Conservation (phyloP, 1,284 basidiomycete species). For the Rhodotorula sp. region DNA sequence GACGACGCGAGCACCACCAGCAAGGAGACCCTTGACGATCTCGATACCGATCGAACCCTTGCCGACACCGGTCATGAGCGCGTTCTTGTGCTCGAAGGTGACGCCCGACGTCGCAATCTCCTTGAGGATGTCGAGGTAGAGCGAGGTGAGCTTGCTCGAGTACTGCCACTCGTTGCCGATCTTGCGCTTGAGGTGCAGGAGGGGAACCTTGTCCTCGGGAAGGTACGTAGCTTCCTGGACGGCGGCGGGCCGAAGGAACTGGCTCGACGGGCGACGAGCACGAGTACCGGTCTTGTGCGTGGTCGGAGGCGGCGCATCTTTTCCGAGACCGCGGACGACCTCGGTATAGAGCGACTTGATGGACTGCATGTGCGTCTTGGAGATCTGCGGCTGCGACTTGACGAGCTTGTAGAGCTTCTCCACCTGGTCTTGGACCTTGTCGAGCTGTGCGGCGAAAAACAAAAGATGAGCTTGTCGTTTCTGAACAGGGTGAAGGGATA, state of each 20-base stretch:
- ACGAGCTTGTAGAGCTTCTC: slow-evolving; percentile 96
- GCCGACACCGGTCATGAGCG: slow-evolving; percentile 93
- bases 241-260: slow-evolving; percentile 88
- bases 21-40: slow-evolving; percentile 91
- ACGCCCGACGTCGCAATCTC: slow-evolving; percentile 98
- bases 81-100: slow-evolving; percentile 98
- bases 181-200: slow-evolving; percentile 94
- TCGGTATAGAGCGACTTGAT: slow-evolving; percentile 97
- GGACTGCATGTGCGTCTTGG: slow-evolving; percentile 92
- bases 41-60: slow-evolving; percentile 97
- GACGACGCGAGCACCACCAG: slow-evolving; percentile 92
- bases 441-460: slow-evolving; percentile 53
- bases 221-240: slow-evolving; percentile 66
- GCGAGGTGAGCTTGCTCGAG: slow-evolving; percentile 82
- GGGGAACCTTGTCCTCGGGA: slow-evolving; percentile 84
- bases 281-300: slow-evolving; percentile 51
- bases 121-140: slow-evolving; percentile 85
- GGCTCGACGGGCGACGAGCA: slow-evolving; percentile 80
- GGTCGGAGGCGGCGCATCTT: slow-evolving; percentile 33
- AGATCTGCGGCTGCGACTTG: slow-evolving; percentile 94
- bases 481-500: not conserved
- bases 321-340: slow-evolving; percentile 69
- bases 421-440: slow-evolving; percentile 84
- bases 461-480: not conserved
- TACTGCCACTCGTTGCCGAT: slow-evolving; percentile 96